Percentiles rank a stretch among this genome's conserved stretches.
Evolutionary conservation across 148 eudicot genomes (phyloP).

Genomic region (Silene uniflora): DNA sequence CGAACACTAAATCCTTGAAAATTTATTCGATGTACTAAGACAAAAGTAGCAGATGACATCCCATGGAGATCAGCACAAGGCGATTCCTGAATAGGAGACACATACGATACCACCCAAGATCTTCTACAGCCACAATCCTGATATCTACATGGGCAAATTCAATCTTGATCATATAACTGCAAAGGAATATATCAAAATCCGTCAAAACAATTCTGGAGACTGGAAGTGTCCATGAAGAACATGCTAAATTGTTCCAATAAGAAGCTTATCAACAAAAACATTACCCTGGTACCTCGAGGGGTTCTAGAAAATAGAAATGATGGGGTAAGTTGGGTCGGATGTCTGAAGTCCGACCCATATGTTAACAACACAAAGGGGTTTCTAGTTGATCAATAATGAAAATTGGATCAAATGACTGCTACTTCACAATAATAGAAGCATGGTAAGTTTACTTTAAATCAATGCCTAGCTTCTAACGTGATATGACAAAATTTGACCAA

Average conservation of each 20-base stretch:
- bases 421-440: too few species aligned
- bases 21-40: slow-evolving; percentile 9
- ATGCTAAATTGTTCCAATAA: not conserved
- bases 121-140: slow-evolving; percentile 10
- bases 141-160: slow-evolving; percentile 11
- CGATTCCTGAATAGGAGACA: slow-evolving; percentile 1
- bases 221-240: not conserved
- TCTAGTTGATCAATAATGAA: too few species aligned
- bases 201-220: not conserved
- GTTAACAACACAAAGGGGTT: too few species aligned
- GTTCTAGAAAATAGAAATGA: too few species aligned
- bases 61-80: slow-evolving; percentile 16
- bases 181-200: not conserved
- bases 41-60: not conserved
- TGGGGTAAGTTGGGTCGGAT: too few species aligned
- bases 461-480: too few species aligned
- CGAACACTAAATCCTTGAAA: slow-evolving; percentile 14
- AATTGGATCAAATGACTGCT: too few species aligned
- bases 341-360: too few species aligned
- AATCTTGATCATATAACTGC: slow-evolving; percentile 16
- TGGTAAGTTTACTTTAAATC: too few species aligned
- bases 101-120: not conserved
- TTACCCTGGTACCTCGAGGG: too few species aligned
- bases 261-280: not conserved
- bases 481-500: too few species aligned